Evolutionary conservation across 164 flowering plant genomes (phyloP).

Genomic region (Chloranthus sessilifolius): DNA sequence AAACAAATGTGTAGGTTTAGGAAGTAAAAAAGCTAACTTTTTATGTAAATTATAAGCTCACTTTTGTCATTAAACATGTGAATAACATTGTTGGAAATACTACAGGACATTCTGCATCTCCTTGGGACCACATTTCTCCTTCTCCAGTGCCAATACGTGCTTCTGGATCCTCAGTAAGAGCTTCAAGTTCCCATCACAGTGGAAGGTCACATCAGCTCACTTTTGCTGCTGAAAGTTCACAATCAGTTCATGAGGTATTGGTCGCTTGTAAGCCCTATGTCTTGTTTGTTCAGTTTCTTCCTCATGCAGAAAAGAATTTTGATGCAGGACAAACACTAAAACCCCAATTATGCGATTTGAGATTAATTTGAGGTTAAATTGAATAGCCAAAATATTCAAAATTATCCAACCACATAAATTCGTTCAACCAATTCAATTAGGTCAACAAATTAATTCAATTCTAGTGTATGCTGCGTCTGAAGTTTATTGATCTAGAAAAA

Average conservation of each 20-base stretch:
- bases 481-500: too few relatives aligned
- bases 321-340: too few relatives aligned
- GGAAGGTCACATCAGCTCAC: constrained; percentile 44
- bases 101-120: constrained; percentile 44
- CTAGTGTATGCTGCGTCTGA: too few relatives aligned
- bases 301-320: too few relatives aligned
- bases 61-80: not conserved
- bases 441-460: too few relatives aligned
- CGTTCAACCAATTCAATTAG: too few relatives aligned
- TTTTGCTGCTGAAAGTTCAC: constrained; percentile 29
- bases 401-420: too few relatives aligned
- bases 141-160: constrained; percentile 91
- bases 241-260: constrained; percentile 34
- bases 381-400: too few relatives aligned
- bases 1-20: not conserved
- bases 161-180: constrained; percentile 60
- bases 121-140: constrained; percentile 80
- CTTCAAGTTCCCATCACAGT: constrained; percentile 47
- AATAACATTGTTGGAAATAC: constrained; percentile 7
- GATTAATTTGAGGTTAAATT: too few relatives aligned
- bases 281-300: not conserved
- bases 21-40: not conserved
- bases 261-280: constrained; percentile 4
- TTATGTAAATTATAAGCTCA: not conserved
- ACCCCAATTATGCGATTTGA: too few relatives aligned